Percentiles rank a stretch among this genome's conserved stretches.
Evolutionary conservation across 2,329 filamentous ascomycete genomes (phyloP).

Genomic region (Venturia pyrina): DNA sequence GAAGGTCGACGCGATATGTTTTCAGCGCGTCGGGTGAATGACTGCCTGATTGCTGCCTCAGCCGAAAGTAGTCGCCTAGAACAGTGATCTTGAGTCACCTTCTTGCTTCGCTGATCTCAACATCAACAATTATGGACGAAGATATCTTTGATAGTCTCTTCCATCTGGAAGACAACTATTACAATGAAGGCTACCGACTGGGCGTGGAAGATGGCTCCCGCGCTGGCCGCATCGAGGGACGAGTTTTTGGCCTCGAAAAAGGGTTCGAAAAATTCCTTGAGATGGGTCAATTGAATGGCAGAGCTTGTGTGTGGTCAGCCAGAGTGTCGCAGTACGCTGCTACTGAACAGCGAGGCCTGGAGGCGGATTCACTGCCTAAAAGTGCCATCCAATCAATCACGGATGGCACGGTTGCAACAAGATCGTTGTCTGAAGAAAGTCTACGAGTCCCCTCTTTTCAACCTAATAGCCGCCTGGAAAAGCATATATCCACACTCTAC

Average conservation of each 20-base stretch:
- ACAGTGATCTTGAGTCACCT: background rate
- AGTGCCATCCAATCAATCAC: conserved; percentile 5
- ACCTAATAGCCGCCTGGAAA: conserved; percentile 56
- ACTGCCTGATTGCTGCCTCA: background rate
- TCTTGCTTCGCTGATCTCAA: background rate
- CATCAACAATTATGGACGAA: conserved; percentile 11
- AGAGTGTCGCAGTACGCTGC: conserved; percentile 38
- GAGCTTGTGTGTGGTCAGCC: conserved; percentile 74
- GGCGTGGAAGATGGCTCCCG: conserved; percentile 65
- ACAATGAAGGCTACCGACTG: conserved; percentile 68
- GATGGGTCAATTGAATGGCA: conserved; percentile 68
- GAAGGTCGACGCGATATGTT: background rate
- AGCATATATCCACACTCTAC: conserved; percentile 66
- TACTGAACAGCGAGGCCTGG: background rate
- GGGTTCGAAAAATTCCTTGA: conserved; percentile 88
- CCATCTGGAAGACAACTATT: conserved; percentile 59
- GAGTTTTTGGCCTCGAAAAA: conserved; percentile 80
- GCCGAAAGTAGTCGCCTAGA: background rate
- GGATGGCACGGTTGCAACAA: background rate
- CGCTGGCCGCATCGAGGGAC: conserved; percentile 77
- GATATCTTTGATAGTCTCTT: conserved; percentile 49
- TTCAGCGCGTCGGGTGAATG: background rate
- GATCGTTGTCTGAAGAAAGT: background rate
- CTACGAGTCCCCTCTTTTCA: conserved; percentile 35
- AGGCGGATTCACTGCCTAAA: conserved; percentile 1